Evolutionary conservation across 176 grass and related monocot species (phyloP), one percentile per base, ranked within the genome.

Genomic region (Stipa capillata): DNA sequence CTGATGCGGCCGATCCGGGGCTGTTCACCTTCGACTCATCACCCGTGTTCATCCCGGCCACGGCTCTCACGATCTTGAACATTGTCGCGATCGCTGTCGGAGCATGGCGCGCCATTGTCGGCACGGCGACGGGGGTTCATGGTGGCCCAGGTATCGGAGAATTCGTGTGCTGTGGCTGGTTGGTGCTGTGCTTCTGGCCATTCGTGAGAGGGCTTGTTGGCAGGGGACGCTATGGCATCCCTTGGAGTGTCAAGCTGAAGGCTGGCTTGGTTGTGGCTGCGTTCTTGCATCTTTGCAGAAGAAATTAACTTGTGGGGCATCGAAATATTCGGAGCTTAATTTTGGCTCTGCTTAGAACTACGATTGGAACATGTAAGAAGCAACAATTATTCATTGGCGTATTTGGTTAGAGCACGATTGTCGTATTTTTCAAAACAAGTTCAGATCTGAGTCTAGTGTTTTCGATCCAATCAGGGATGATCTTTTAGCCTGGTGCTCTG

Each of bases 11-110:
- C 0, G 73, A 86, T 23, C 62, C 48, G 0, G 70, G 90, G 7
- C 16, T 73, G 41, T 89, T 93, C 84, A 93, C 90, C n/a, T 93
- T 89, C 16, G 87, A 93, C 50, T 35, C 79, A 0, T 89, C 84
- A 7, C 72, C 65, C 20, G 16, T 89, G 29, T 93, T 93, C 65
- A 43, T 93, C 69, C 69, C 71, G 0, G 84, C 39, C 4, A 81
- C 80, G 5, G 51, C 77, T 0, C 62, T 93, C 15, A 13, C 33
- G 15, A 23, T 89, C 39, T 1, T 84, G 20, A 78, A 61, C 81
- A 0, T 87, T 9, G 15, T 39, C 1, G 76, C 84, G 0, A 7
- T 89, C 21, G 7, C 5, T 1, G 3, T 87, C 0, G 87, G 58
- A 2, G 13, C 13, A 3, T 80, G 70, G 64, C 61, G 65, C 14